phyloP scores from a whole-genome alignment of 2,329 filamentous ascomycete species.

The Ophiostoma piceae region DNA sequence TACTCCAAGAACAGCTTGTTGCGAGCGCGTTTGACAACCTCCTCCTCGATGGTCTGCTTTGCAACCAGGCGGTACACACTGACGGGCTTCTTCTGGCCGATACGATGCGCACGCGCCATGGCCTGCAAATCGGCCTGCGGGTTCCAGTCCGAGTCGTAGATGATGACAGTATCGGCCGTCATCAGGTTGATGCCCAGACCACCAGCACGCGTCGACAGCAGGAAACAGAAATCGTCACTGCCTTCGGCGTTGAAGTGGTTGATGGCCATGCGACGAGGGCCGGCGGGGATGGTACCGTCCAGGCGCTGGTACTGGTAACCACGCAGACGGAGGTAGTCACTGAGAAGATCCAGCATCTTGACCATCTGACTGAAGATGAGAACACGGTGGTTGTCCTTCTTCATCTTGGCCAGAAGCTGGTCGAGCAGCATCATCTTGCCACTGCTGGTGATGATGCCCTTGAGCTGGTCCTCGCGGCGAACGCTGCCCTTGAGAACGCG shows the following conservation, averaged over 20 bases:
- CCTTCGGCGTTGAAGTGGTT: slow-evolving; percentile 98
- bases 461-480: slow-evolving; percentile 82
- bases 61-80: slow-evolving; percentile 95
- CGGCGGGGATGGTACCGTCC: slow-evolving; percentile 89
- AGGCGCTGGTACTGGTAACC: slow-evolving; percentile 94
- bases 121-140: slow-evolving; percentile 96
- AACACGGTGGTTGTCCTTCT: slow-evolving; percentile 88
- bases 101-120: slow-evolving; percentile 96
- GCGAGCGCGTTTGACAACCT: slow-evolving; percentile 89
- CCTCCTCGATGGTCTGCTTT: slow-evolving; percentile 97
- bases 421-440: slow-evolving; percentile 99
- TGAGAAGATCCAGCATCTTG: slow-evolving; percentile 92
- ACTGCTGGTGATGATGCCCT: slow-evolving; percentile 90
- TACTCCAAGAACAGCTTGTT: slow-evolving; percentile 98
- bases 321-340: slow-evolving; percentile 85
- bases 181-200: slow-evolving; percentile 98
- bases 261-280: slow-evolving; percentile 84
- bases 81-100: slow-evolving; percentile 92
- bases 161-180: slow-evolving; percentile 95
- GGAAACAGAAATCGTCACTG: slow-evolving; percentile 93
- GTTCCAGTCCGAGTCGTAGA: slow-evolving; percentile 99
- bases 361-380: slow-evolving; percentile 99
- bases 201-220: slow-evolving; percentile 90
- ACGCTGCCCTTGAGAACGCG: slow-evolving; percentile 75
- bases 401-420: slow-evolving; percentile 88